These are phyloP conservation scores for Candida tetrigidarum DNA, from an alignment of 1,139 yeast species.

Conservation along the genomic window DNA sequence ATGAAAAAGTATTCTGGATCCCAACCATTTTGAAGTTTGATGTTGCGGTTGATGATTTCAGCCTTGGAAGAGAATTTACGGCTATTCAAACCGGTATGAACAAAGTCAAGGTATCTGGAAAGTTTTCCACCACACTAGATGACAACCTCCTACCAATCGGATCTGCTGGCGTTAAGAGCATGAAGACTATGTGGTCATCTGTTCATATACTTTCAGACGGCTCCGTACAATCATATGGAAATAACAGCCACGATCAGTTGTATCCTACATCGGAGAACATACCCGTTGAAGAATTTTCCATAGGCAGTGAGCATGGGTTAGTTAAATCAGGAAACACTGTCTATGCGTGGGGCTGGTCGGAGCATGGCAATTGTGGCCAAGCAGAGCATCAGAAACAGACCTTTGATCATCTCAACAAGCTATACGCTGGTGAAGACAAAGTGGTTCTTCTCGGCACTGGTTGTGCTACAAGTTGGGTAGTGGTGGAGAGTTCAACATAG, in stretches of 20 bases:
- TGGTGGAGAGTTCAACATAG: slow-evolving; percentile 15
- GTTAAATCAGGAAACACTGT: slow-evolving; percentile 41
- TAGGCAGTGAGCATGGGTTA: slow-evolving; percentile 91
- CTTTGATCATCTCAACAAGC: slow-evolving; percentile 39
- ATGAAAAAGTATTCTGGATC: slow-evolving; percentile 24
- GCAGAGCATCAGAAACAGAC: slow-evolving; percentile 21
- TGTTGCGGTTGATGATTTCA: slow-evolving; percentile 19
- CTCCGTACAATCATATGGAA: slow-evolving; percentile 60
- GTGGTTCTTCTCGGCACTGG: slow-evolving; percentile 43
- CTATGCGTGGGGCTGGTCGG: slow-evolving; percentile 98
- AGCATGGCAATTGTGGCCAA: slow-evolving; percentile 93
- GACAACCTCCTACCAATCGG: neutral
- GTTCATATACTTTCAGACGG: slow-evolving; percentile 46
- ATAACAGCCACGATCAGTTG: slow-evolving; percentile 76
- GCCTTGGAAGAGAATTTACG: slow-evolving; percentile 54
- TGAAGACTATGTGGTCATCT: slow-evolving; percentile 83
- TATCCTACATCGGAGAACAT: slow-evolving; percentile 27
- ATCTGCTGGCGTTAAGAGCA: slow-evolving; percentile 1
- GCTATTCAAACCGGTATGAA: slow-evolving; percentile 20
- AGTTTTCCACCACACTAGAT: slow-evolving; percentile 9
- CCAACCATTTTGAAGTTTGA: slow-evolving; percentile 31
- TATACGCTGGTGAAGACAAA: slow-evolving; percentile 30
- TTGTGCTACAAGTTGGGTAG: slow-evolving; percentile 51
- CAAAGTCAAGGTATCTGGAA: slow-evolving; percentile 22
- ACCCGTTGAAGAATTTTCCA: slow-evolving; percentile 28